Evolutionary conservation across 805 yeast genomes (phyloP), one percentile per base, ranked within the genome.

Genomic region (Pichia cephalocereana): DNA sequence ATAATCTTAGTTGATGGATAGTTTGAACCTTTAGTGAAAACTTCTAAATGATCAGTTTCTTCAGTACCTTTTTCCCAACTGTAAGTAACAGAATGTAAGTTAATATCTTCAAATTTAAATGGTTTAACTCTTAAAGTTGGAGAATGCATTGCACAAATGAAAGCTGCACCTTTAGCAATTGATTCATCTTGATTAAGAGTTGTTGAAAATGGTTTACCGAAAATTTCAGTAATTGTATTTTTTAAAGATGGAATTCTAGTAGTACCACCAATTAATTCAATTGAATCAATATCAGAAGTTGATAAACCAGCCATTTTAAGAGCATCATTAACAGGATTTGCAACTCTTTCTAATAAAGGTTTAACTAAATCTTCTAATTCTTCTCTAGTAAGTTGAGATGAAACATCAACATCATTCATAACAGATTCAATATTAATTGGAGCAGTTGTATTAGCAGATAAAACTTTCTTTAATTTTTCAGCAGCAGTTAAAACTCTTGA

Each of bases 121-220:
- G 96, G 96, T 73, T 98, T 86, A 46, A 93, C 99, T 75, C 99
- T 86, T 62, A 93, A 81, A 56, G 97, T 90, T 71, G 99, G 99
- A 36, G 98, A 91, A 77, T 90, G 98, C 74, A 89, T 86, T 58
- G 99, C 99, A 71, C 99, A 93, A 64, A 93, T 86, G 72, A 93
- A 93, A 44, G 99, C 96, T 62, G 96, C 95, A 76, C 99, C 99
- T 71, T 91, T 87, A 49, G 99, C 98, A 67, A 91, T 85, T 54
- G 99, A 96, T 78, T 93, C 99, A 67, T 93, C 99, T 75, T 90
- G 97, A 79, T 93, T 93, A 72, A 95, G 80, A 59, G 98, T 95
- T 76, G 86, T 85, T 39, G 96, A 86, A 66, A 93, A 76, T 61
- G 74, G 83, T 74, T 86, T 86, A 68, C 86, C 86, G 67, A 93